A percentile compares a stretch with the other conserved stretches of the same genome.
Conservation (phyloP, 2,329 filamentous ascomycete species). For the Paraphaeosphaeria minitans region DNA sequence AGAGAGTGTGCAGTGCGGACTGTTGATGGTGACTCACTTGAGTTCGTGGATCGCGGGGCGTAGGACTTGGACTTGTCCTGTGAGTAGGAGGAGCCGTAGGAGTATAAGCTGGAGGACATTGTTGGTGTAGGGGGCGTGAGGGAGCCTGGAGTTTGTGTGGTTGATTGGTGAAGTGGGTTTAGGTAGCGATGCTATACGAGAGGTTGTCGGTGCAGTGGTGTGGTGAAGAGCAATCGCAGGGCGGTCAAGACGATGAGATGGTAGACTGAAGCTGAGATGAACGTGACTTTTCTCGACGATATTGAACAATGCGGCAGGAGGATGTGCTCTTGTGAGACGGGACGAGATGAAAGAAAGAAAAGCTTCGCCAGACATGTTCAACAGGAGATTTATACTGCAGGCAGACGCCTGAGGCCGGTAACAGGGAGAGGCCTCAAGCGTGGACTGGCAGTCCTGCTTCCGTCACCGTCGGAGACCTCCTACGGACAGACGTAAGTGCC, state of each 20-base stretch:
- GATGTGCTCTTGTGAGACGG: constrained; percentile 13
- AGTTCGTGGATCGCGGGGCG: constrained; percentile 18
- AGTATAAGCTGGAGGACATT: constrained; percentile 32
- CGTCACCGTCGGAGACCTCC: constrained; percentile 30
- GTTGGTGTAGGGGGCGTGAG: constrained; percentile 22
- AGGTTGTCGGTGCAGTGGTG: constrained; percentile 3
- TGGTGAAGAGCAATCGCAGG: not conserved
- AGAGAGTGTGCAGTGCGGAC: constrained; percentile 6
- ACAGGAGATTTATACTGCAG: constrained; percentile 36
- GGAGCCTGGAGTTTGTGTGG: constrained; percentile 14
- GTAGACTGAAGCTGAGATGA: constrained; percentile 28
- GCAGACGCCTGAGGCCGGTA: constrained; percentile 43
- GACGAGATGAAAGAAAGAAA: constrained; percentile 20
- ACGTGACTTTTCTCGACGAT: constrained; percentile 17
- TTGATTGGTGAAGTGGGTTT: constrained; percentile 20
- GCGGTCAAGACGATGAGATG: constrained; percentile 1
- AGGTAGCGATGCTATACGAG: constrained; percentile 19
- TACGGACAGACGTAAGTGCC: constrained; percentile 34
- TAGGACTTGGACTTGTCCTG: constrained; percentile 35
- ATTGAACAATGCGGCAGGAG: constrained; percentile 12
- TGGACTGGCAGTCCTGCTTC: constrained; percentile 24
- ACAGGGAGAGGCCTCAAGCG: constrained; percentile 12
- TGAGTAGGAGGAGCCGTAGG: constrained; percentile 29
- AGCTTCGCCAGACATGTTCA: constrained; percentile 12
- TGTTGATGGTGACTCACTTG: constrained; percentile 23